A percentile compares a stretch with the other conserved stretches of the same genome.
Evolutionary conservation across 768 basidiomycete genomes (phyloP).

Genomic region (Leccinum olivaceopallidum): DNA sequence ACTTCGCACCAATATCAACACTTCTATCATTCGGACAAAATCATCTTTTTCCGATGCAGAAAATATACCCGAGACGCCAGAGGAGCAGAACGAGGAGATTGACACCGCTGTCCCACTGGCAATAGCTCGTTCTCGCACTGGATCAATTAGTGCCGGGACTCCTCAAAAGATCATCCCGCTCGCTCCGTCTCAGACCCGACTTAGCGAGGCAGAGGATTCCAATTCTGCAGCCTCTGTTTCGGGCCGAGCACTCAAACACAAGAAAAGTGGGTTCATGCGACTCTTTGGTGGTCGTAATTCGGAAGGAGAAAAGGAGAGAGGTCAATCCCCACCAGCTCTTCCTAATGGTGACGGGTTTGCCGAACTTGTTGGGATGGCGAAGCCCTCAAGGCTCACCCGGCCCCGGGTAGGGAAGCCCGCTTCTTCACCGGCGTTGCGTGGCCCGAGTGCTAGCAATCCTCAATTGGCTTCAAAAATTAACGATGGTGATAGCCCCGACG

Average conservation of each 20-base stretch:
- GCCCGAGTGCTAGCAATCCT: conserved; percentile 15
- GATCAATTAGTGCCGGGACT: conserved; percentile 62
- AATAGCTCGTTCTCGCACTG: conserved; percentile 42
- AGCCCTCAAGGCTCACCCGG: conserved; percentile 30
- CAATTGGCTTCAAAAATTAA: conserved; percentile 18
- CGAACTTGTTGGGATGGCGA: conserved; percentile 30
- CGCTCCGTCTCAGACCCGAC: conserved; percentile 39
- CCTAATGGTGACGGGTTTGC: conserved; percentile 42
- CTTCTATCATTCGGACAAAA: conserved; percentile 25
- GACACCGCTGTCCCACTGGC: conserved; percentile 18
- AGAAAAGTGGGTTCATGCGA: conserved; percentile 82
- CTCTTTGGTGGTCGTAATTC: conserved; percentile 57
- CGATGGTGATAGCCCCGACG: conserved; percentile 16
- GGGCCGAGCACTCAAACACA: conserved; percentile 61
- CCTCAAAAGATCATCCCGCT: conserved; percentile 43
- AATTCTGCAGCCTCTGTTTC: conserved; percentile 20
- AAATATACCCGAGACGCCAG: conserved; percentile 24
- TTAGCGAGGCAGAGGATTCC: conserved; percentile 46
- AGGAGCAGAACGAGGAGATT: conserved; percentile 26
- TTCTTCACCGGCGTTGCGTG: conserved; percentile 37
- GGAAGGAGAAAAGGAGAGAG: conserved; percentile 37
- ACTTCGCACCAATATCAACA: conserved; percentile 48
- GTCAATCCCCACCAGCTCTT: conserved; percentile 58
- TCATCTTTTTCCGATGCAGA: conserved; percentile 37
- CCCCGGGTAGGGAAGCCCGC: conserved; percentile 44